Conservation (phyloP, 306 rosid genomes). For the Vicia sativa region DNA sequence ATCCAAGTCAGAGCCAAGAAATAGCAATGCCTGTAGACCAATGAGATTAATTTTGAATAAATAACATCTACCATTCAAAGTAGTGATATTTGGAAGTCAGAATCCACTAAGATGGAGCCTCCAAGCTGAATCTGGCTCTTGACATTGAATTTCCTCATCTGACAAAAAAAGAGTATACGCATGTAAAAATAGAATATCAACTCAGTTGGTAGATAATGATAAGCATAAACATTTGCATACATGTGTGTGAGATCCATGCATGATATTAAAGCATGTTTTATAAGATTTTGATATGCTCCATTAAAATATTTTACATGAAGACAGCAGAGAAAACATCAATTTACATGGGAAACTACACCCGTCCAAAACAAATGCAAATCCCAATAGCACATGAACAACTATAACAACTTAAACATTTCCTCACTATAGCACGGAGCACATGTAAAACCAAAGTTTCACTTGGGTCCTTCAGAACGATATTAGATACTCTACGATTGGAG, state of each 20-base stretch:
- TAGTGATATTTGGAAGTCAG: conserved; percentile 22
- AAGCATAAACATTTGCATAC: conserved; percentile 14
- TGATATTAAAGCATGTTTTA: neutral
- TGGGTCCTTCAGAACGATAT: neutral
- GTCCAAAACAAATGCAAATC: conserved; percentile 13
- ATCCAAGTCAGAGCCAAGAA: neutral
- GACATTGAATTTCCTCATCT: conserved; percentile 16
- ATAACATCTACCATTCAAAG: conserved; percentile 14
- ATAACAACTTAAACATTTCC: neutral
- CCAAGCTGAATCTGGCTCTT: conserved; percentile 7
- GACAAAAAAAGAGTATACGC: neutral
- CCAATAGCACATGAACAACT: neutral
- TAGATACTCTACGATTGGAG: neutral
- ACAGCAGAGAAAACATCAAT: neutral
- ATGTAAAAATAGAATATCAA: neutral
- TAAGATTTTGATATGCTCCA: conserved; percentile 6
- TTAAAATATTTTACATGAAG: neutral
- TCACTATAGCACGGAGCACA: too few species aligned
- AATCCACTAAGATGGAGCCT: neutral
- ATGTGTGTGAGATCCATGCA: neutral
- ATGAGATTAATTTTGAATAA: neutral
- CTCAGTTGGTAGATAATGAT: conserved; percentile 17
- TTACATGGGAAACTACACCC: neutral
- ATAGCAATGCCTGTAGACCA: neutral
- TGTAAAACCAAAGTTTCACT: neutral